Evolutionary conservation across 2,329 filamentous ascomycete species (phyloP), one percentile per base, ranked within the genome.

Genomic region (Rhinocladiella similis): DNA sequence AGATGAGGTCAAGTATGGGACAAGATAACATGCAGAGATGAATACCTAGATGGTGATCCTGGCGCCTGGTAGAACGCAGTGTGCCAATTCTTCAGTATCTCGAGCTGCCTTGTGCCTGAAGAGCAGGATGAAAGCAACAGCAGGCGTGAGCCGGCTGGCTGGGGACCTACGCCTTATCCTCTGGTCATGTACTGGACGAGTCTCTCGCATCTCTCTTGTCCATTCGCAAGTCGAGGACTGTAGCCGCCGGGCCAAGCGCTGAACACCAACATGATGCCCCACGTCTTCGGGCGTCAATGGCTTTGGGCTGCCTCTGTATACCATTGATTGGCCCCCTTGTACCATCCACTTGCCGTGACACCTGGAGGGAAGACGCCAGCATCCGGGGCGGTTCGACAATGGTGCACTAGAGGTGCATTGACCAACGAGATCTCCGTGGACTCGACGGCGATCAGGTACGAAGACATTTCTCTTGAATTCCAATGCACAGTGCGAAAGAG

Each of bases 201-300:
- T 41, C 38, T 41, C 47, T 20, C 39, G 25, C 18, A 45, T 14
- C 13, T 27, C 38, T 29, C 38, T 29, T 19, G 14, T 41, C 41
- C 49, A 49, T 22, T 45, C 36, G 43, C 27, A 43, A 20, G 22
- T 36, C 54, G 22, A 42, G 19, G 49, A 45, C 22, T 48, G 54
- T 60, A 61, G 49, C 53, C 59, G 59, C 59, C 48, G 47, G 47
- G 50, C 59, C 53, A 58, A 58, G 59, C 55, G 55, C 59, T 55
- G 38, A 46, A n/a, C 43, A 49, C 53, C 47, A 38, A 43, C 36
- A 36, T 20, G 25, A 33, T 38, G 54, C 59, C 59, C 59, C 59
- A 58, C 59, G 55, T 56, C 35, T 33, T 58, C 43, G 59, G 59
- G 59, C 59, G 59, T 54, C 55, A 58, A 61, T 47, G 19, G n/a